A percentile compares a stretch with the other conserved stretches of the same genome.
phyloP scores from a whole-genome alignment of 495 filamentous ascomycete species.

The Trichoderma parareesei region DNA sequence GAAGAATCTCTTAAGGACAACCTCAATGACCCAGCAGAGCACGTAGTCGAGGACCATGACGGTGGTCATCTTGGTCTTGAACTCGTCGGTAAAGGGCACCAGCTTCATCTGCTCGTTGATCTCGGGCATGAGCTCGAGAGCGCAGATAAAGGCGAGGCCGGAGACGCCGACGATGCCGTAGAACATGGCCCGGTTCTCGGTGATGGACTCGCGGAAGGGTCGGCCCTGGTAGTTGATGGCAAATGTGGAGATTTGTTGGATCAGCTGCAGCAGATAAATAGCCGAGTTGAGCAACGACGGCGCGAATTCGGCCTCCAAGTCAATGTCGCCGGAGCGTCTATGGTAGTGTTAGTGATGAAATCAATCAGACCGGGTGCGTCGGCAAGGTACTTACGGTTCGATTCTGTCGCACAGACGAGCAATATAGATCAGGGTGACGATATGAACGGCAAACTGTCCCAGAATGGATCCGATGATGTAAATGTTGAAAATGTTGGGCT shows the following conservation, averaged over 20 bases:
- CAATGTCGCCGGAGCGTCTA: slow-evolving; percentile 63
- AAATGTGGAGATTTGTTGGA: slow-evolving; percentile 99
- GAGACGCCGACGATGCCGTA: slow-evolving; percentile 87
- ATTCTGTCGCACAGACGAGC: slow-evolving; percentile 76
- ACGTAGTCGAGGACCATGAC: slow-evolving; percentile 86
- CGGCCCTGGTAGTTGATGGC: slow-evolving; percentile 99
- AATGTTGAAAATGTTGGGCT: slow-evolving; percentile 97
- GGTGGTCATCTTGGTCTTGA: slow-evolving; percentile 77
- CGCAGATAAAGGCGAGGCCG: slow-evolving; percentile 87
- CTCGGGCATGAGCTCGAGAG: slow-evolving; percentile 92
- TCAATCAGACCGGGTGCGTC: background rate
- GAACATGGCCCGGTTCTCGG: slow-evolving; percentile 97
- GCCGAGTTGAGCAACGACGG: slow-evolving; percentile 94
- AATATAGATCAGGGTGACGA: slow-evolving; percentile 88
- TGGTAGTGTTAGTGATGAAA: slow-evolving; percentile 21
- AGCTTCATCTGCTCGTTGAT: slow-evolving; percentile 89
- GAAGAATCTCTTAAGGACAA: slow-evolving; percentile 75
- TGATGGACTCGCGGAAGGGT: slow-evolving; percentile 91
- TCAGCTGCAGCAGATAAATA: slow-evolving; percentile 94
- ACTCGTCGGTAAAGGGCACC: slow-evolving; percentile 84
- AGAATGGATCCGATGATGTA: slow-evolving; percentile 98
- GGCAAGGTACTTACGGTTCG: slow-evolving; percentile 59
- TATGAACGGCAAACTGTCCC: slow-evolving; percentile 95
- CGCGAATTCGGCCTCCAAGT: slow-evolving; percentile 90
- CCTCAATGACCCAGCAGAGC: slow-evolving; percentile 84